Evolutionary conservation across 495 filamentous ascomycete species (phyloP).

Genomic region (Neurospora sp.): DNA sequence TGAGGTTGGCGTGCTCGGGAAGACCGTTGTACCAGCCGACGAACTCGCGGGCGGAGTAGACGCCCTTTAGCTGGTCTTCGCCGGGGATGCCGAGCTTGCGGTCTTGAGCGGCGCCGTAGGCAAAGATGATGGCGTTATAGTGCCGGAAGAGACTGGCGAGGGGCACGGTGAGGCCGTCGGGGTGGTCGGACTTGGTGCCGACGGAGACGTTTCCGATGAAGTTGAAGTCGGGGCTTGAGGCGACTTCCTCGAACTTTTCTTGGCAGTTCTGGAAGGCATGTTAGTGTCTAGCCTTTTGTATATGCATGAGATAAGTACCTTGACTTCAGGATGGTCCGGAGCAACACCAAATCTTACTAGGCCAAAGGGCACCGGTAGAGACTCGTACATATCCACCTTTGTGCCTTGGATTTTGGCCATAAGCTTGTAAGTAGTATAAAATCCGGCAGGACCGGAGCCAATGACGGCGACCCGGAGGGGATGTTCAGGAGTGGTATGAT

Average conservation of each 20-base stretch:
- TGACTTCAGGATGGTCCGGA: slow-evolving; percentile 95
- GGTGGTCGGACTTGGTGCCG: slow-evolving; percentile 42
- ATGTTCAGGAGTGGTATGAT: slow-evolving; percentile 24
- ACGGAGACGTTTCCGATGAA: slow-evolving; percentile 86
- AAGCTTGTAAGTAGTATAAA: slow-evolving; percentile 82
- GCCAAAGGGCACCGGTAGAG: slow-evolving; percentile 83
- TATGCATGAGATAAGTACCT: slow-evolving; percentile 44
- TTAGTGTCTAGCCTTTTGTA: not conserved
- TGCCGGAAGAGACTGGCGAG: slow-evolving; percentile 61
- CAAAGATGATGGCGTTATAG: slow-evolving; percentile 87
- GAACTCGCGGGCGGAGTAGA: slow-evolving; percentile 86
- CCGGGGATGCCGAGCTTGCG: slow-evolving; percentile 67
- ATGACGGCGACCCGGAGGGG: slow-evolving; percentile 77
- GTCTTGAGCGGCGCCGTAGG: slow-evolving; percentile 85
- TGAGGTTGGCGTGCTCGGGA: slow-evolving; percentile 68
- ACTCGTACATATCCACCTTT: slow-evolving; percentile 91
- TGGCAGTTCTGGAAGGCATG: slow-evolving; percentile 64
- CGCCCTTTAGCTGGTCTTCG: slow-evolving; percentile 58
- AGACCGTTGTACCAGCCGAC: slow-evolving; percentile 98
- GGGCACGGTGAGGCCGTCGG: slow-evolving; percentile 47
- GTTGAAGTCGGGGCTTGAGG: slow-evolving; percentile 67
- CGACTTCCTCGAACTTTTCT: slow-evolving; percentile 85
- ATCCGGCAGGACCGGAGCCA: slow-evolving; percentile 91
- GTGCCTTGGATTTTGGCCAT: slow-evolving; percentile 62
- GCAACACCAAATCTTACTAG: slow-evolving; percentile 89